Evolutionary conservation across 805 yeast genomes (phyloP), one percentile per base, ranked within the genome.

Genomic region (Jamesozyma hellenica): DNA sequence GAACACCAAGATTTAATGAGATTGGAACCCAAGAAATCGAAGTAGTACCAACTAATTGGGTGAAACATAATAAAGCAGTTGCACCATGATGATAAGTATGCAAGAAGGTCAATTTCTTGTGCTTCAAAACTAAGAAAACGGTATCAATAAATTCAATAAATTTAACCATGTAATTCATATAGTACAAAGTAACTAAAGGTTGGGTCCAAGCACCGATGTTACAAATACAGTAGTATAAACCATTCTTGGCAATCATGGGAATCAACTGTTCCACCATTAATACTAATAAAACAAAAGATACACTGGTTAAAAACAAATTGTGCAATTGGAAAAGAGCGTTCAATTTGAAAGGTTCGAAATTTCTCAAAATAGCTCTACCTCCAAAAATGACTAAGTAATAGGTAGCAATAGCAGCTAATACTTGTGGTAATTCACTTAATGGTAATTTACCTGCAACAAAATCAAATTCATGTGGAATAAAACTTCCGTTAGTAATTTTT

Each of bases 51-150:
- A 81, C 75, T 55, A 90, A 74, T 68, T 90, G 97, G 35, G 94
- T 83, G 75, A 77, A 90, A 66, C 97, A 90, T 48, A 90, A 70
- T 47, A 90, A 67, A 10, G 96, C 97, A 36, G 98, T 90, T 44
- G 97, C 96, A 48, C 98, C 98, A 58, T 90, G 97, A 65, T 90
- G 98, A 66, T 87, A 90, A 40, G 95, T 86, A 65, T 90, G 98
- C 61, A 90, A 71, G 59, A 90, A 92, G 46, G 92, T 81, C 64
- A 90, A 70, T 56, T 85, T 87, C 68, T 92, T 92, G 71, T 84
- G 81, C 67, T 86, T 85, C 60, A 90, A 71, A 35, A 92, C 96
- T 56, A 92, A 70, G 68, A 90, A 87, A 14, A 87, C 74, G 21
- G 98, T 90, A 60, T 90, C 98, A 46, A 87, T 63, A 51, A 92